Evolutionary conservation across 257 asterid genomes (phyloP).

Genomic region (Linaria vulgaris): DNA sequence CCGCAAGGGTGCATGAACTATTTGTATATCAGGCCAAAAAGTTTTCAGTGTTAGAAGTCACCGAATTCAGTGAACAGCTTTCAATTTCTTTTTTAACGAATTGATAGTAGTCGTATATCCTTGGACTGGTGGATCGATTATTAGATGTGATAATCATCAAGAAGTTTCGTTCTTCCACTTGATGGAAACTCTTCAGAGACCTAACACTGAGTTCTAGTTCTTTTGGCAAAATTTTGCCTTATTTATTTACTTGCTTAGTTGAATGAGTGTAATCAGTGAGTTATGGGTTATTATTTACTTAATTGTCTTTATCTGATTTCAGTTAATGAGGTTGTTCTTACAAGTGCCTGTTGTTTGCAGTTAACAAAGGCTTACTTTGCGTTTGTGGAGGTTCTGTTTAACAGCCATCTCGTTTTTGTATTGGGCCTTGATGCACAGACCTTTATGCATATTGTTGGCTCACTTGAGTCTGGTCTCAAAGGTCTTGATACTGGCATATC

Average conservation of each 20-base stretch:
- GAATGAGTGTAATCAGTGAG: slow-evolving; percentile 16
- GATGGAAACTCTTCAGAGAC: slow-evolving; percentile 12
- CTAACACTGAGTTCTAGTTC: neutral
- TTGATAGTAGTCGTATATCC: neutral
- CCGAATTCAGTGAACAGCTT: neutral
- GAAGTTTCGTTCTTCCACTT: neutral
- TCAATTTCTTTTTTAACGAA: too few species aligned
- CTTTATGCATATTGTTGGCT: slow-evolving; percentile 84
- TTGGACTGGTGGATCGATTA: slow-evolving; percentile 6
- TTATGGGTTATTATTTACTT: neutral
- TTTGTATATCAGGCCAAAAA: slow-evolving; percentile 7
- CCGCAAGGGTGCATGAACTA: too few species aligned
- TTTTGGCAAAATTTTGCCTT: slow-evolving; percentile 1
- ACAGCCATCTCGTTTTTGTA: slow-evolving; percentile 67
- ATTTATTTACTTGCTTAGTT: too few species aligned
- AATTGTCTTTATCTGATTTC: slow-evolving; percentile 11
- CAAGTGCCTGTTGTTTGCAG: slow-evolving; percentile 46
- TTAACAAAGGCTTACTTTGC: slow-evolving; percentile 88
- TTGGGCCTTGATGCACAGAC: slow-evolving; percentile 75
- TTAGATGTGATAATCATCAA: slow-evolving; percentile 15
- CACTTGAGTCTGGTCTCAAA: slow-evolving; percentile 93
- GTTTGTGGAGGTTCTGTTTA: slow-evolving; percentile 87
- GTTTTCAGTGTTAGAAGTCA: neutral
- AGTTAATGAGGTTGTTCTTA: slow-evolving; percentile 24
- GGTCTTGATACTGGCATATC: slow-evolving; percentile 86